phyloP scores from a whole-genome alignment of 768 basidiomycete species.

The Leccinum uliginosum region DNA sequence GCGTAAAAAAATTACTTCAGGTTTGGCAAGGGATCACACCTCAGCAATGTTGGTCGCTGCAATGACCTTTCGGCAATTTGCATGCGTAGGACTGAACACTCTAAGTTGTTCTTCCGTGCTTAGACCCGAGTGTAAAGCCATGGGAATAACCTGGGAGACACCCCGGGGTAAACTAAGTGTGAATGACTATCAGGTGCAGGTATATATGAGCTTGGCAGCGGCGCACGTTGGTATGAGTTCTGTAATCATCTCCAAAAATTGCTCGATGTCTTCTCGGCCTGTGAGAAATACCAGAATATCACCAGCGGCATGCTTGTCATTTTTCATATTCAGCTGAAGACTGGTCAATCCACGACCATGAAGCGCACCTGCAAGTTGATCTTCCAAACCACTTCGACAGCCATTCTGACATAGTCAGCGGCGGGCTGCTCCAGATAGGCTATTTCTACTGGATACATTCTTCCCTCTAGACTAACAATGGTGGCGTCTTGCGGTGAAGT shows the following conservation, averaged over 20 bases:
- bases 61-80: conserved; percentile 82
- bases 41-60: conserved; percentile 97
- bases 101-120: conserved; percentile 82
- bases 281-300: conserved; percentile 95
- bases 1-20: background rate
- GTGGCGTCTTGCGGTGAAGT: conserved; percentile 64
- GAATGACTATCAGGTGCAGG: background rate
- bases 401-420: conserved; percentile 75
- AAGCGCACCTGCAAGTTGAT: conserved; percentile 67
- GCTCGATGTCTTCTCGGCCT: conserved; percentile 94
- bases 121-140: conserved; percentile 88
- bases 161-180: conserved; percentile 45
- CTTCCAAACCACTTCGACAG: conserved; percentile 81
- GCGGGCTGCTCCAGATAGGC: conserved; percentile 79
- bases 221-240: conserved; percentile 72
- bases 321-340: background rate
- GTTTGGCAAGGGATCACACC: conserved; percentile 34
- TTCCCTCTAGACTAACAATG: conserved; percentile 87
- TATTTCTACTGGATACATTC: conserved; percentile 93
- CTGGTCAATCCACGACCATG: background rate
- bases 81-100: conserved; percentile 76
- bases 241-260: conserved; percentile 73
- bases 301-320: conserved; percentile 65
- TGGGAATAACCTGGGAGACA: conserved; percentile 53
- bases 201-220: background rate